These are phyloP conservation scores for Jamesozyma lodderae DNA, from an alignment of 805 yeast genomes.

Conservation along the genomic window DNA sequence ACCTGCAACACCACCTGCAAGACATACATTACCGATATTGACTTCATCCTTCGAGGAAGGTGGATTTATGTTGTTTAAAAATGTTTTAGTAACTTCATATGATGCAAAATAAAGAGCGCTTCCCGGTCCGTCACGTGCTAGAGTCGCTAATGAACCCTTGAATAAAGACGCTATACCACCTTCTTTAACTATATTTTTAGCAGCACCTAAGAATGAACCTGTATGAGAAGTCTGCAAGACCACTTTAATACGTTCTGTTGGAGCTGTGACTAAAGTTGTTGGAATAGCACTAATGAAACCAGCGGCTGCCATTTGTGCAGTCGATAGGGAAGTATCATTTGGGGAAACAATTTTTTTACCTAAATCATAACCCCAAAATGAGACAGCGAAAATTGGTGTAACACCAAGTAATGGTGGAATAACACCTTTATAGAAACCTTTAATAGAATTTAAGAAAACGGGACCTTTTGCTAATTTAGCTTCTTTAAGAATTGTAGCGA, in stretches of 20 bases:
- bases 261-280: conserved; percentile 93
- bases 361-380: conserved; percentile 96
- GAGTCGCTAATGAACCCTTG: conserved; percentile 85
- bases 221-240: conserved; percentile 67
- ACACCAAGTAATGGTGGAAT: conserved; percentile 92
- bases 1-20: conserved; percentile 95
- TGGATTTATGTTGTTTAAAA: conserved; percentile 36
- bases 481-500: conserved; percentile 55
- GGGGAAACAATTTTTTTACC: conserved; percentile 68
- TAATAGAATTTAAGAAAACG: conserved; percentile 11
- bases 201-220: conserved; percentile 32
- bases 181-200: conserved; percentile 56
- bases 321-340: conserved; percentile 41
- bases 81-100: conserved; percentile 70
- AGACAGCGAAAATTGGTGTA: conserved; percentile 96
- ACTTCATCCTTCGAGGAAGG: conserved; percentile 38
- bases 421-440: conserved; percentile 88
- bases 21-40: conserved; percentile 64
- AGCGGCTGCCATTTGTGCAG: conserved; percentile 73
- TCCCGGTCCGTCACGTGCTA: conserved; percentile 97
- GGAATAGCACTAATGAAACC: conserved; percentile 94
- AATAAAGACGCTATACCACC: conserved; percentile 83
- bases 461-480: conserved; percentile 9
- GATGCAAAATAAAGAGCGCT: conserved; percentile 93
- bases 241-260: conserved; percentile 92